Conservation (phyloP, 139 green algal species). For the Haematococcus sp. region DNA sequence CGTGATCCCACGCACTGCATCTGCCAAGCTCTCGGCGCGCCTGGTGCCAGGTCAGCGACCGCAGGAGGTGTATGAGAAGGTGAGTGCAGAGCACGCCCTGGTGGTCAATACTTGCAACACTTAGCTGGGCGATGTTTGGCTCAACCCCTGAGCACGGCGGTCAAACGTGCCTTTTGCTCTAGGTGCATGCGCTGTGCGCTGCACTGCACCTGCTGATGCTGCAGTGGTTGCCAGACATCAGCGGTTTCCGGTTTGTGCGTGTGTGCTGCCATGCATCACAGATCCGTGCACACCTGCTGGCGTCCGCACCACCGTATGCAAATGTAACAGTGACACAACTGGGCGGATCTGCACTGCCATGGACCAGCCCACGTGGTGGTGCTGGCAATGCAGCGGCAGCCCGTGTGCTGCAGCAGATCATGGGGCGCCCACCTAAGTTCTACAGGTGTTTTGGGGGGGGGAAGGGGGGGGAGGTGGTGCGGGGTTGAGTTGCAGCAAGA, state of each 20-base stretch:
- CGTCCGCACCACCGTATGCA: conserved; percentile 16
- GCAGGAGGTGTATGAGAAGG: conserved; percentile 23
- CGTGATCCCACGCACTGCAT: conserved; percentile 51
- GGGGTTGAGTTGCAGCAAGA: too few relatives aligned
- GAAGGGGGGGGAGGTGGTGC: too few relatives aligned
- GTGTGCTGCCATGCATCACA: conserved; percentile 4
- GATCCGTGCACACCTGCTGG: conserved; percentile 8
- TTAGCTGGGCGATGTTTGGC: too few relatives aligned
- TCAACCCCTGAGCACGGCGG: too few relatives aligned
- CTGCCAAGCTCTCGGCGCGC: conserved; percentile 61
- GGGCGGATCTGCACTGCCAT: conserved; percentile 47
- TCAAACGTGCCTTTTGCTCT: too few relatives aligned
- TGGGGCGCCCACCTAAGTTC: conserved; percentile 31
- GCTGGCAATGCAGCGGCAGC: conserved; percentile 40
- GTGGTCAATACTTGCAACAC: too few relatives aligned
- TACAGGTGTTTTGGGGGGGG: too few relatives aligned
- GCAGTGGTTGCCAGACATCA: too few relatives aligned
- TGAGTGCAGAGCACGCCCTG: too few relatives aligned
- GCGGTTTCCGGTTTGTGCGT: too few relatives aligned
- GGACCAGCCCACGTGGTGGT: conserved; percentile 26
- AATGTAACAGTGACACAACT: conserved; percentile 50
- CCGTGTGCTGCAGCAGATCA: conserved; percentile 36
- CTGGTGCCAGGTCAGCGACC: conserved; percentile 58
- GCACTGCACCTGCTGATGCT: too few relatives aligned
- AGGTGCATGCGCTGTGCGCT: too few relatives aligned